Evolutionary conservation across 208 protist species (phyloP).

Genomic region (Crithidia fasciculata): DNA sequence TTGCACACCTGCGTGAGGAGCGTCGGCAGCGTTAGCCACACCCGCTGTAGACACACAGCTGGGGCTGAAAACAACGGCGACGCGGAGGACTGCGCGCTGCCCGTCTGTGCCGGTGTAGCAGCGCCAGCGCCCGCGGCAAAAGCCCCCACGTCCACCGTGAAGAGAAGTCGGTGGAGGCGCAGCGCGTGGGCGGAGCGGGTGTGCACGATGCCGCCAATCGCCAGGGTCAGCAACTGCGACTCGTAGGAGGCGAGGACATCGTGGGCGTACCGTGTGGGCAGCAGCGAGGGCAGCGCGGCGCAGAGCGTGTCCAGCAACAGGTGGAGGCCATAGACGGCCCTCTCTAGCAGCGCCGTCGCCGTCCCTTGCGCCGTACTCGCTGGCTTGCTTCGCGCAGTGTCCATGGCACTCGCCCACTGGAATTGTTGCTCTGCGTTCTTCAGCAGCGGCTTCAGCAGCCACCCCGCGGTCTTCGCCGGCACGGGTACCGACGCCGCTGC

Average conservation of each 20-base stretch:
- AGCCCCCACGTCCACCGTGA: constrained; percentile 48
- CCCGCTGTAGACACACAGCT: constrained; percentile 34
- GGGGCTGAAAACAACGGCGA: neutral
- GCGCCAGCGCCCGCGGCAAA: constrained; percentile 29
- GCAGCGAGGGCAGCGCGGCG: constrained; percentile 38
- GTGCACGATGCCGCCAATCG: constrained; percentile 47
- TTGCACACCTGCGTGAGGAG: constrained; percentile 43
- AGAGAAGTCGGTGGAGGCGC: constrained; percentile 54
- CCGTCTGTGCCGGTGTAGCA: neutral
- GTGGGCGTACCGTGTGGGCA: constrained; percentile 51
- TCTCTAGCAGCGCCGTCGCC: constrained; percentile 36
- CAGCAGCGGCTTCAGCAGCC: constrained; percentile 65
- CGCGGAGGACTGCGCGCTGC: neutral
- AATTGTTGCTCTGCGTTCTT: constrained; percentile 61
- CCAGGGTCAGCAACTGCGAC: constrained; percentile 41
- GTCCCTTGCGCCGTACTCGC: neutral
- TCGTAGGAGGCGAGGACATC: constrained; percentile 52
- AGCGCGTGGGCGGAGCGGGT: constrained; percentile 32
- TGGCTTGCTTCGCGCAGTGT: constrained; percentile 18
- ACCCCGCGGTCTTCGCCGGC: constrained; percentile 27
- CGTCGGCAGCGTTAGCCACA: constrained; percentile 43
- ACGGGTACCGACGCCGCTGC: neutral
- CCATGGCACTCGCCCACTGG: constrained; percentile 40
- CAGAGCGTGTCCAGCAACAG: constrained; percentile 39
- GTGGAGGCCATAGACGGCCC: constrained; percentile 36